Base-by-base conservation (phyloP, 2,329 filamentous ascomycete species). In the Graphiopsis chlorocephala region DNA sequence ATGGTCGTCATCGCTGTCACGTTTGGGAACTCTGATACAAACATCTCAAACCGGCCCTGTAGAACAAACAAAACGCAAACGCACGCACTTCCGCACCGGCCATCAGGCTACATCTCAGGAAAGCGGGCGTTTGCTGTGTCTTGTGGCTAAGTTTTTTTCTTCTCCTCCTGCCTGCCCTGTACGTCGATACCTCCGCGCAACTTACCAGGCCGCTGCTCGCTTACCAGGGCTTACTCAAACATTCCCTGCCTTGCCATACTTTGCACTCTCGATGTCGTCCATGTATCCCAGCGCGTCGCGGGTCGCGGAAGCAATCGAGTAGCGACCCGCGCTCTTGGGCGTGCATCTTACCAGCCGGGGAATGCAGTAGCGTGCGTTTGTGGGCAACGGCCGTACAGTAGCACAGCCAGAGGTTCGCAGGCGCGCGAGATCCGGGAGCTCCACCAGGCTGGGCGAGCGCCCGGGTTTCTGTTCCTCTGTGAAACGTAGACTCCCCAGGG, bases 371-470 rank as follows among this genome's bases (percentile, higher is more conserved):
- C 60, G 60, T 29, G 60, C 48, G 42, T 61, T 61, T 61, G 35
- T 35, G 20, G 38, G 25, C 60, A 62, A 62, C 60, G 60, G 60
- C 33, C 60, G 60, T 62, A 62, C 60, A 55, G 38, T n/a, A n/a
- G n/a, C n/a, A n/a, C n/a, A n/a, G n/a, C n/a, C 56, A 59, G 52
- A 42, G 38, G 59, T 61, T 61, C 59, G 59, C 59, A 61, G 57
- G 59, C 47, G 59, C n/a, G 38, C 57, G 26, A 61, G 58, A 61
- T 61, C 47, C 59, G 59, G 20, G n/a, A 6, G 12, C 47, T 29
- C 59, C 59, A 48, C 59, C 45, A 48, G 35, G 26, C 26, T 62
- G 33, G 29, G 26, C 57, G 57, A 47, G 60, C 38, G n/a, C n/a
- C n/a, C 38, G 38, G 38, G 29, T 31, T 20, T 25, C 42, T 55